Base-by-base conservation (phyloP, 495 filamentous ascomycete genomes). In the Pyronema domesticum region DNA sequence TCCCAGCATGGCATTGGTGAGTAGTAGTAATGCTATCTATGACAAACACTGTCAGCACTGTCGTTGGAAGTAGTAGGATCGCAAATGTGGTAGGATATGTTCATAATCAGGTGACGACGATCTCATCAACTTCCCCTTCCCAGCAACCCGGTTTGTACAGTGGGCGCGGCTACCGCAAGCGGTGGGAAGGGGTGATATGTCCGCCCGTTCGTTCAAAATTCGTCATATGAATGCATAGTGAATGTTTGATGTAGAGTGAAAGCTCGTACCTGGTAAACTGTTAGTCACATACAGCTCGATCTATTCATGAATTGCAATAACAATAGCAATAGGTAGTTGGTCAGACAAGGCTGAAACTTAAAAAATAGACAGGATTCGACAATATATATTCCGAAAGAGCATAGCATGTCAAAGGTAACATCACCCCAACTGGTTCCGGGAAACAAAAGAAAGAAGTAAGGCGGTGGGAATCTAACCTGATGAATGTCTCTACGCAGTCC, bases 341-440 rank as follows among this genome's bases (percentile, higher is more conserved):
- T 66, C 63, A 66, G 63, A 66, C 63, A 66, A 66, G 63, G 63
- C 63, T 66, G 63, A 66, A 66, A 66, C 63, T 66, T 60, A 50
- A 55, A 57, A 45, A 56, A 53, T 53, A 60, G 53, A 59, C 51
- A 62, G 46, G 46, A 59, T 57, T 66, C 63, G 49, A 66, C 63
- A 66, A 51, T 46, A 57, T 55, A 37, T 60, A 39, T 66, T 66
- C 57, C 17, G 63, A 65, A 65, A 55, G 62, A 65, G 63, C 55
- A 66, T 60, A 66, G 61, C 58, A 58, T 60, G 55, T 58, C 62
- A 57, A 60, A 55, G 54, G 43, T 62, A 63, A 65, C 63, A 66
- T 66, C 63, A 66, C 48, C 53, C 52, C 57, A 55, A 62, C 63
- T n/a, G n/a, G 36, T 5, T 7, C 11, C 6, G 46, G 11, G 3